phyloP scores from a whole-genome alignment of 805 yeast species.

The Wickerhamiella parazyma region DNA sequence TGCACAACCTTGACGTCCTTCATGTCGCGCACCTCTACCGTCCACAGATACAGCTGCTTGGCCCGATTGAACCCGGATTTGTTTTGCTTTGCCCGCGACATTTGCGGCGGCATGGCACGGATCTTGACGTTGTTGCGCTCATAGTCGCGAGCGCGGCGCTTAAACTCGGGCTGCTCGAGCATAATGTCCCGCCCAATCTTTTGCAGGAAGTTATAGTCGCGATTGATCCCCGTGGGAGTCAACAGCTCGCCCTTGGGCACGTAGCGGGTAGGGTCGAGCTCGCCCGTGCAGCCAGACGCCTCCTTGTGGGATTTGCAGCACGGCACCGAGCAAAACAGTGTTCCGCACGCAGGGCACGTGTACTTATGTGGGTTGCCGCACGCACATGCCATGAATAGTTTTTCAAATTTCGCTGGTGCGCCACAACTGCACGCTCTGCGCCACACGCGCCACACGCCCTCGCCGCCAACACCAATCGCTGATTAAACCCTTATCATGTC shows the following conservation, averaged over 20 bases:
- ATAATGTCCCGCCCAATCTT: slow-evolving; percentile 44
- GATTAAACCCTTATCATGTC: not conserved
- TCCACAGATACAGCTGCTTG: slow-evolving; percentile 55
- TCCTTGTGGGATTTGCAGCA: slow-evolving; percentile 64
- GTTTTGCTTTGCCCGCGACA: slow-evolving; percentile 52
- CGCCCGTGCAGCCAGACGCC: slow-evolving; percentile 52
- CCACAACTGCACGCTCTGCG: not conserved
- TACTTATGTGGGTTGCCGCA: slow-evolving; percentile 37
- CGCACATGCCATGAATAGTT: slow-evolving; percentile 1
- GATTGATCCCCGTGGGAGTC: slow-evolving; percentile 37
- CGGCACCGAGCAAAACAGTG: slow-evolving; percentile 50
- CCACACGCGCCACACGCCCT: not conserved
- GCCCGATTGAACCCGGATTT: slow-evolving; percentile 59
- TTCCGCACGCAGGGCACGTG: slow-evolving; percentile 66
- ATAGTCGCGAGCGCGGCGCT: slow-evolving; percentile 29
- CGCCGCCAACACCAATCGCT: not conserved
- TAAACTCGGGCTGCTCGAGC: slow-evolving; percentile 40
- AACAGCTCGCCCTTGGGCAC: slow-evolving; percentile 37
- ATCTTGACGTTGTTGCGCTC: slow-evolving; percentile 53
- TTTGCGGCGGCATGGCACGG: slow-evolving; percentile 51
- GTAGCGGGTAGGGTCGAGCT: slow-evolving; percentile 46
- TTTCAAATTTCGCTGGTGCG: not conserved
- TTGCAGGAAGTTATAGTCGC: slow-evolving; percentile 71
- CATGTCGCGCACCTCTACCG: slow-evolving; percentile 41
- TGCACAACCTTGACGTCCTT: slow-evolving; percentile 8